Evolutionary conservation across 2,329 filamentous ascomycete genomes (phyloP).

Genomic region (Exophiala calicioides): DNA sequence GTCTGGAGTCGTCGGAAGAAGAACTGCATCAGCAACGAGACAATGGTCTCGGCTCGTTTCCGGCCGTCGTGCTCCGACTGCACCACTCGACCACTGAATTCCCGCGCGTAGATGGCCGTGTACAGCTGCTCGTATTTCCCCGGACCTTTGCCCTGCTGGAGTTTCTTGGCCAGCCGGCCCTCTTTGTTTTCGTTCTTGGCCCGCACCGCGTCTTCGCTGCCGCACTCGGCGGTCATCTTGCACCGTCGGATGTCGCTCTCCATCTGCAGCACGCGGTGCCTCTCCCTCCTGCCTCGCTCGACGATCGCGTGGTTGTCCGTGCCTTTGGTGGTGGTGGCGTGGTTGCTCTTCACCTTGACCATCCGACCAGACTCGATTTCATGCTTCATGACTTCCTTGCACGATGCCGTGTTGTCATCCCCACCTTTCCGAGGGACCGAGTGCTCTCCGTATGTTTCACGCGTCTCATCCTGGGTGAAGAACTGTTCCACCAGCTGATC

Average conservation of each 20-base stretch:
- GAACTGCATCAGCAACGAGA: constrained; percentile 8
- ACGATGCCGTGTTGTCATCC: background rate
- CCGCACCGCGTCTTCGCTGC: constrained; percentile 12
- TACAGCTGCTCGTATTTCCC: constrained; percentile 28
- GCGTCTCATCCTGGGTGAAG: constrained; percentile 13
- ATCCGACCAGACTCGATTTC: background rate
- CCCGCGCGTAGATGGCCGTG: constrained; percentile 21
- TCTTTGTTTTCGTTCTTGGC: constrained; percentile 10
- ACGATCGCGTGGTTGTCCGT: constrained; percentile 9
- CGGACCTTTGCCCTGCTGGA: too few relatives aligned
- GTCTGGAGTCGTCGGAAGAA: background rate
- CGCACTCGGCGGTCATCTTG: constrained; percentile 12
- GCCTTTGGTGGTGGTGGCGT: too few relatives aligned
- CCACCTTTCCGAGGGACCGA: background rate
- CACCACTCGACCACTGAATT: constrained; percentile 19
- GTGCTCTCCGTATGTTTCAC: constrained; percentile 15
- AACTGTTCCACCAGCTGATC: constrained; percentile 16
- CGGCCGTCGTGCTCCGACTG: constrained; percentile 22
- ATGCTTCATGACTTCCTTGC: background rate
- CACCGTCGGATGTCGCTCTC: constrained; percentile 18
- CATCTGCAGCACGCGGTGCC: constrained; percentile 22
- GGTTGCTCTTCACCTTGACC: background rate
- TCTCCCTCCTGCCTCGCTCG: constrained; percentile 21
- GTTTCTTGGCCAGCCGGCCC: too few relatives aligned
- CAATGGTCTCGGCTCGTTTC: constrained; percentile 11